Evolutionary conservation across 2,329 filamentous ascomycete genomes (phyloP), one percentile per base, ranked within the genome.

Genomic region (Trichophyton verrucosum): DNA sequence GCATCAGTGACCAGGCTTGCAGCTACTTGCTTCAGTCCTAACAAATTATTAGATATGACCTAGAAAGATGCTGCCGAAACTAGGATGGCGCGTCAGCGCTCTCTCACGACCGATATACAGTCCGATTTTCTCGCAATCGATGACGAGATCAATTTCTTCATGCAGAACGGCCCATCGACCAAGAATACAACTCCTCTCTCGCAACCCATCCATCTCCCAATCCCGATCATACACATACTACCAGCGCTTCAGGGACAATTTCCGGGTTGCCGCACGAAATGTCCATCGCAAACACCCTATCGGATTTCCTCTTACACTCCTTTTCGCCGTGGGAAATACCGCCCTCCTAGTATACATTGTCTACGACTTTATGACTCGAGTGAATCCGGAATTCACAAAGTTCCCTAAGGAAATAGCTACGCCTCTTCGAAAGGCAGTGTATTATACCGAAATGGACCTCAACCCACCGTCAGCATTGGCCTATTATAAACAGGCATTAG

Each of bases 381-480:
- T 76, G 40, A 71, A 71, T 24, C 74, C 74, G 7, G 71, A 75
- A 57, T 75, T 74, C 61, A 68, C 72, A 36, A 73, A 74, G 13
- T 79, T 76, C 62, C 77, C 77, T 2, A 69, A 72, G 22, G 72
- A 73, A 30, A 76, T 79, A 24, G 72, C 76, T 17, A 71, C 75
- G 68, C 85, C 88, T 63, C 80, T 99, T 55, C 88, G 94, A 36
- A 83, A 86, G 66, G 94, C 91, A 0, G 77, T 97, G 27, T 96
- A 92, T 76, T 95, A 89, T 74, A 89, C 86, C 65, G 91, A 94
- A 68, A 82, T 87, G 65, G 80, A 83, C 44, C 81, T 87, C 3
- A 86, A 95, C 62, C 84, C 89, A 2, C 81, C 87, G 62, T 81
- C 87, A 60, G 91, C 92, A 0, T 78, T 95, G 62, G 87, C 89